These are phyloP conservation scores for Nicotiana otophora DNA, from an alignment of 257 asterid species.

Conservation along the genomic window DNA sequence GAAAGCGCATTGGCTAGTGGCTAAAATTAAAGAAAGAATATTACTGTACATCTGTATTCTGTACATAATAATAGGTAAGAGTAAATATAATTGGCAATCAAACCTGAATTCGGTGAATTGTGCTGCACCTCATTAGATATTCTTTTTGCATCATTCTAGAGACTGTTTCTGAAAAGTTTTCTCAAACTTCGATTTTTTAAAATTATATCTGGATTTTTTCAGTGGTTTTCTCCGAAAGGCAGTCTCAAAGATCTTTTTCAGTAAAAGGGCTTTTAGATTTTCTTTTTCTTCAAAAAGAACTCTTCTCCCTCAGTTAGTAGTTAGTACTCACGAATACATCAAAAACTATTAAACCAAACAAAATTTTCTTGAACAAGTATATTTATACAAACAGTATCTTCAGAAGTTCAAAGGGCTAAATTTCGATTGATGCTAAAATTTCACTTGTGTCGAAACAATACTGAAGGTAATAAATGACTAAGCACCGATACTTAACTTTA, in stretches of 20 bases:
- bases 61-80: too few relatives aligned
- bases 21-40: background rate
- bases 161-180: background rate
- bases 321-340: too few relatives aligned
- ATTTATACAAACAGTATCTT: too few relatives aligned
- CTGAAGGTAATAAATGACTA: background rate
- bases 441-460: background rate
- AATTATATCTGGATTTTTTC: background rate
- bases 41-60: too few relatives aligned
- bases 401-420: too few relatives aligned
- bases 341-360: background rate
- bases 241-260: background rate
- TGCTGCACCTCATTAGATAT: background rate
- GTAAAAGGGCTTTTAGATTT: background rate
- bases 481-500: background rate
- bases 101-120: background rate
- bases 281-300: too few relatives aligned
- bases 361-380: too few relatives aligned
- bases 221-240: background rate
- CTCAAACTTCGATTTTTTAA: background rate
- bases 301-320: background rate
- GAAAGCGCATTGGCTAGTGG: constrained; percentile 4
- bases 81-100: background rate
- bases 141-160: background rate
- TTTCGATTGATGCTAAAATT: background rate